Base-by-base conservation (phyloP, 768 basidiomycete genomes). In the Mycena latifolia region DNA sequence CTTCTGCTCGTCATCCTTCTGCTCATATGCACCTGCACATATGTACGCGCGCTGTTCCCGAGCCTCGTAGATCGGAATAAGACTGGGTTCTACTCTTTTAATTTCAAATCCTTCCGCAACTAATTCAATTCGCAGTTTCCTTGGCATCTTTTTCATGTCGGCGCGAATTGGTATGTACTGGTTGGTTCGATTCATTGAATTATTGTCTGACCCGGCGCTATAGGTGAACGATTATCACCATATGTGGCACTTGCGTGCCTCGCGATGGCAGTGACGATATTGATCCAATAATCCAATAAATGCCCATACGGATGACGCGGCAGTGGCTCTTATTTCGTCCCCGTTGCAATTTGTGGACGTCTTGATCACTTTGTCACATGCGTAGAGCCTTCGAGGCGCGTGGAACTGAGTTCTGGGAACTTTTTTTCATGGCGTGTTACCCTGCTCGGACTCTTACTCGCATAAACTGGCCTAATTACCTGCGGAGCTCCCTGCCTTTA, bases 21-120 rank as follows among this genome's bases (percentile, higher is more conserved):
- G 53, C 84, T 93, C 77, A 95, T 98, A 65, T 99, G 98, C 82
- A 99, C 98, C 63, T 98, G 94, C 82, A 96, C 97, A 5, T 99
- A 99, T 78, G 86, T 96, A 17, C 90, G 98, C 48, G 90, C 94
- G 0, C 91, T 96, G 18, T 91, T 94, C 4, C 98, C 98, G 14
- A 86, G 94, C 27, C 82, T 99, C 6, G 86, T 99, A 15, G 98
- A 99, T 78, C 84, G 92, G 69, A 98, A 99, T 78, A 95, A 96
- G 79, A 86, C 95, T 78, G 97, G 98, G 97, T 97, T 71, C 69
- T 86, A 73, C 9, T 33, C 43, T 37, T 17, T 46, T 25, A 29
- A n/a, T 14, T 12, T 33, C n/a, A n/a, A n/a, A n/a, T n/a, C n/a
- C n/a, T n/a, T n/a, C n/a, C n/a, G 10, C 7, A 50, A 35, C 25